Percentiles rank a stretch among this genome's conserved stretches.
Evolutionary conservation across 805 yeast species (phyloP).

Genomic region (Teunomyces cretensis): DNA sequence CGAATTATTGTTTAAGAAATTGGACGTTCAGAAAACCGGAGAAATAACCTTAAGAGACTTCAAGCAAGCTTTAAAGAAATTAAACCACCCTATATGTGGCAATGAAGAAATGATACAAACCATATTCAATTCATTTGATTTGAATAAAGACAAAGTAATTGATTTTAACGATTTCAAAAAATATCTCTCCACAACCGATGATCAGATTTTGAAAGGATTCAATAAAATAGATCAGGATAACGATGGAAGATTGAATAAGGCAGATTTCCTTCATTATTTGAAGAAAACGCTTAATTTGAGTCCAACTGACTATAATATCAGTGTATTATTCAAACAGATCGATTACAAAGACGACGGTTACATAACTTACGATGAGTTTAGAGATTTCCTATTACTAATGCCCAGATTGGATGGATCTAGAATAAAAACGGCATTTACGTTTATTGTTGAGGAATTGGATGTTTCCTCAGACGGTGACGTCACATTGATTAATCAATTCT

Average conservation of each 20-base stretch:
- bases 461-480: slow-evolving; percentile 91
- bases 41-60: slow-evolving; percentile 50
- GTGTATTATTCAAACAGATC: slow-evolving; percentile 53
- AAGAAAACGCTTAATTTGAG: slow-evolving; percentile 49
- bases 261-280: slow-evolving; percentile 69
- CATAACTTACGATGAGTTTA: slow-evolving; percentile 82
- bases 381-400: slow-evolving; percentile 76
- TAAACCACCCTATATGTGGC: slow-evolving; percentile 65
- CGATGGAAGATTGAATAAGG: slow-evolving; percentile 66
- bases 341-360: slow-evolving; percentile 61
- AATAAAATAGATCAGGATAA: slow-evolving; percentile 63
- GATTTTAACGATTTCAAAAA: slow-evolving; percentile 66
- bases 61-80: slow-evolving; percentile 41
- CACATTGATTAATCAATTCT: slow-evolving; percentile 71
- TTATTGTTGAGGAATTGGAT: slow-evolving; percentile 76
- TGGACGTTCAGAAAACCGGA: slow-evolving; percentile 45
- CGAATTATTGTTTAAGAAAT: slow-evolving; percentile 30
- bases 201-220: slow-evolving; percentile 69
- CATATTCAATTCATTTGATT: slow-evolving; percentile 60
- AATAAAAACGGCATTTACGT: slow-evolving; percentile 76
- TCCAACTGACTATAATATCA: slow-evolving; percentile 53
- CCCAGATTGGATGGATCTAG: slow-evolving; percentile 79
- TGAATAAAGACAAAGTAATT: slow-evolving; percentile 53
- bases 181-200: slow-evolving; percentile 67
- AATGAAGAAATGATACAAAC: slow-evolving; percentile 57